phyloP scores from a whole-genome alignment of 306 rosid species.

The Cajanus cajan region DNA sequence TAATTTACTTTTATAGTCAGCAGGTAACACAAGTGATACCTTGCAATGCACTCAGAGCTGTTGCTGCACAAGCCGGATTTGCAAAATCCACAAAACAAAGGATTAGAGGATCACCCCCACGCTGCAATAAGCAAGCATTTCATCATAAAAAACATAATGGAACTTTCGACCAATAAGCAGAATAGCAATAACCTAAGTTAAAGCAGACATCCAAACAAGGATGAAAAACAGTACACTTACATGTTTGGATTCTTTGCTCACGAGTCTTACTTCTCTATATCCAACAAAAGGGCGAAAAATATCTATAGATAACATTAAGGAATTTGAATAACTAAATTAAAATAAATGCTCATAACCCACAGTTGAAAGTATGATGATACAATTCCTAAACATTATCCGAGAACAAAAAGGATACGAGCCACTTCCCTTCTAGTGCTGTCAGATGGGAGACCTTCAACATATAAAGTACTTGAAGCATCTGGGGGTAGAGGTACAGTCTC shows the following conservation, averaged over 20 bases:
- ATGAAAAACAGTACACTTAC: constrained; percentile 47
- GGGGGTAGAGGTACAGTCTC: constrained; percentile 78
- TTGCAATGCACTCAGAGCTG: constrained; percentile 91
- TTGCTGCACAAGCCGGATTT: constrained; percentile 87
- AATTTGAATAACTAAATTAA: constrained; percentile 2
- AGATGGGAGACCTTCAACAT: constrained; percentile 90
- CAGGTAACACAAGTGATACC: constrained; percentile 43
- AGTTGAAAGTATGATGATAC: not conserved
- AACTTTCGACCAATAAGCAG: constrained; percentile 14
- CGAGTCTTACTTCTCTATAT: constrained; percentile 89
- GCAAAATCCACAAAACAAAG: constrained; percentile 90
- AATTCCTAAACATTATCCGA: constrained; percentile 11
- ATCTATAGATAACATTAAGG: constrained; percentile 51
- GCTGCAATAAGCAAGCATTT: constrained; percentile 54
- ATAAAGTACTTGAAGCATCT: constrained; percentile 87
- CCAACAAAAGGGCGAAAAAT: constrained; percentile 97
- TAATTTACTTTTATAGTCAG: constrained; percentile 6
- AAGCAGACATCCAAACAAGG: constrained; percentile 7
- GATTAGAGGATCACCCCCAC: constrained; percentile 87
- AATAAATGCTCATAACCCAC: not conserved
- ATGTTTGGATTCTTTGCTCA: constrained; percentile 79
- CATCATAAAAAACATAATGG: not conserved
- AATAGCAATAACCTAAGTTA: not conserved
- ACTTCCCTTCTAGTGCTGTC: constrained; percentile 85
- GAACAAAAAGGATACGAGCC: constrained; percentile 75